A percentile compares a stretch with the other conserved stretches of the same genome.
Conservation (phyloP, 192 early-diverging fungal genomes). For the Chytriomyces sp. region DNA sequence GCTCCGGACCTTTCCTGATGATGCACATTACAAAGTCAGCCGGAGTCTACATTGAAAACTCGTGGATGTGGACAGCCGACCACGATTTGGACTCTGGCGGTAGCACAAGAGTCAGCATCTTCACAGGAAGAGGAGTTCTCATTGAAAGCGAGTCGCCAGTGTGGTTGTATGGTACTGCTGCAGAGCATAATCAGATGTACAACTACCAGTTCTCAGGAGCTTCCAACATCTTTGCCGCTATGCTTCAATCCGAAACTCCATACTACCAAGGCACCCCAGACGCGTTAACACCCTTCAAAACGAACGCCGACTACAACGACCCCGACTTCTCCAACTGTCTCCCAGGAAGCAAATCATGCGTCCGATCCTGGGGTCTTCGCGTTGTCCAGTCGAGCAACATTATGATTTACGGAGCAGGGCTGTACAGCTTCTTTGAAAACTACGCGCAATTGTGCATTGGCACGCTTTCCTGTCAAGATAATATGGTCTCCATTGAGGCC, state of each 20-base stretch:
- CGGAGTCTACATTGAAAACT: slow-evolving; percentile 51
- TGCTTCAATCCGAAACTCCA: slow-evolving; percentile 53
- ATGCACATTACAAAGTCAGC: slow-evolving; percentile 43
- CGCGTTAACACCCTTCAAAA: slow-evolving; percentile 28
- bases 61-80: slow-evolving; percentile 53
- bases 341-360: not conserved
- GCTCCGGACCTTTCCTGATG: slow-evolving; percentile 34
- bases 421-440: no score
- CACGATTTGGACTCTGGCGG: slow-evolving; percentile 45
- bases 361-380: not conserved
- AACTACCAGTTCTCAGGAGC: slow-evolving; percentile 46
- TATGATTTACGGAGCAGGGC: no score
- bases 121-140: slow-evolving; percentile 50
- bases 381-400: no score
- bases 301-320: slow-evolving; percentile 33
- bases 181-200: slow-evolving; percentile 51
- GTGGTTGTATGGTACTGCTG: slow-evolving; percentile 47
- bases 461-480: no score
- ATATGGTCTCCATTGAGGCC: no score
- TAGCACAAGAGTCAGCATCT: slow-evolving; percentile 28
- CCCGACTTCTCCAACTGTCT: slow-evolving; percentile 40
- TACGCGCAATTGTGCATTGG: no score
- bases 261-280: slow-evolving; percentile 47
- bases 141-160: slow-evolving; percentile 39
- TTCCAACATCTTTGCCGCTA: slow-evolving; percentile 43